phyloP scores from a whole-genome alignment of 148 eudicot genomes.

The Cornus suecica region DNA sequence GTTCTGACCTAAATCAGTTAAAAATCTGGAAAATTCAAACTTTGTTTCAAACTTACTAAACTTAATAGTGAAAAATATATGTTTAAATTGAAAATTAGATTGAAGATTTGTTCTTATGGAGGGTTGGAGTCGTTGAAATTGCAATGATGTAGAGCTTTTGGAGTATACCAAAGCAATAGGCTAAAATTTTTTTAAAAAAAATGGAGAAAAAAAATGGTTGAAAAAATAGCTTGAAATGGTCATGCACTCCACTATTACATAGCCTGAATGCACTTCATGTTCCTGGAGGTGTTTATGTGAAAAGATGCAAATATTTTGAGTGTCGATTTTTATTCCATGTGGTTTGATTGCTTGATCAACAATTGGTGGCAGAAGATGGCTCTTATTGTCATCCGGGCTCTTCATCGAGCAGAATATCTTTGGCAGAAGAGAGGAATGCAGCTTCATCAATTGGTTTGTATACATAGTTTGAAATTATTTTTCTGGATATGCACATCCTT shows the following conservation, averaged over 20 bases:
- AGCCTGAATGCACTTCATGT: background rate
- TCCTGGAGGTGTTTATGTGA: background rate
- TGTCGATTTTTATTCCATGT: background rate
- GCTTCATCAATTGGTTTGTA: constrained; percentile 44
- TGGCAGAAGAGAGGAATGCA: constrained; percentile 35
- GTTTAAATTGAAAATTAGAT: too few species aligned
- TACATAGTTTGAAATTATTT: constrained; percentile 6
- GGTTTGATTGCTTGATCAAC: constrained; percentile 15
- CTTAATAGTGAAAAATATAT: too few species aligned
- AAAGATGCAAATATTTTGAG: background rate
- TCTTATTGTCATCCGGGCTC: constrained; percentile 54
- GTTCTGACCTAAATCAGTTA: too few species aligned
- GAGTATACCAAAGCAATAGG: too few species aligned
- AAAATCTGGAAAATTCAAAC: too few species aligned
- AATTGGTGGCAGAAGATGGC: constrained; percentile 39
- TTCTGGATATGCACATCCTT: too few species aligned
- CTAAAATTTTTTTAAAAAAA: too few species aligned
- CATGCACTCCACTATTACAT: background rate
- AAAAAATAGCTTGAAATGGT: background rate
- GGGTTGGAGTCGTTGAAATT: background rate
- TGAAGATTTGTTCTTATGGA: too few species aligned
- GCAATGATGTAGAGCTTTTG: too few species aligned
- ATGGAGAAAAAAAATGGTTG: background rate
- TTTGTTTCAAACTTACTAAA: too few species aligned
- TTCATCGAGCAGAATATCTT: constrained; percentile 45